Base-by-base conservation (phyloP, 768 basidiomycete genomes). In the Termitomyces titanicus region DNA sequence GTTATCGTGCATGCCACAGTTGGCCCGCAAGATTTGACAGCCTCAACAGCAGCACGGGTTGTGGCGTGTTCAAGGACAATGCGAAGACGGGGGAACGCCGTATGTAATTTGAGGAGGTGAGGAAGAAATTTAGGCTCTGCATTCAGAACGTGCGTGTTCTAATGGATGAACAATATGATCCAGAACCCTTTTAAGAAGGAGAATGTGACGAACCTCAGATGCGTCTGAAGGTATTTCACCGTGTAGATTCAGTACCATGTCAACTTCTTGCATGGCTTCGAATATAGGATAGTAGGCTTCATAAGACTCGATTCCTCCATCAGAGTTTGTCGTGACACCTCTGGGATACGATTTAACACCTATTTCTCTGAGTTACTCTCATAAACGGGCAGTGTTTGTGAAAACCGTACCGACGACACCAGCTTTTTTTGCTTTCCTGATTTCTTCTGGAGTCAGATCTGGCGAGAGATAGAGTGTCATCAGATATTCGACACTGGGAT, bases 51-150 rank as follows among this genome's bases (percentile, higher is more conserved):
- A 24, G 90, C 92, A 39, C 89, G 82, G 2, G 94, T 95, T 0
- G 96, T 98, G 24, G 95, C 96, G 64, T 98, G 96, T 71, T 98
- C 96, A 31, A 98, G 84, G 2, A 99, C 96, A 60, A 99, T 98
- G 45, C 93, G 88, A 47, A 99, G 83, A 48, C 76, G 79, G 27
- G 97, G 97, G 71, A 98, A 99, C 18, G 81, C 79, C 48, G 73
- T 71, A 64, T 98, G 92, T 38, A 98, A 79, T 60, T 85, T 83
- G 63, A 79, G 77, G 20, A 99, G 79, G 70, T 98, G 94, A 0
- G 90, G 88, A 17, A 98, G 79, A 74, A 99, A 99, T 17, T 75
- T 79, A 43, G 85, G 79, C 66, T 99, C 97, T 10, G 97, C 95
- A 66, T 99, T 98, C 57, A 99, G 79, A 37, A 98, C 81, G 65